Evolutionary conservation across 73 alveolate species (phyloP).

Genomic region (Paraurostyla sp.): DNA sequence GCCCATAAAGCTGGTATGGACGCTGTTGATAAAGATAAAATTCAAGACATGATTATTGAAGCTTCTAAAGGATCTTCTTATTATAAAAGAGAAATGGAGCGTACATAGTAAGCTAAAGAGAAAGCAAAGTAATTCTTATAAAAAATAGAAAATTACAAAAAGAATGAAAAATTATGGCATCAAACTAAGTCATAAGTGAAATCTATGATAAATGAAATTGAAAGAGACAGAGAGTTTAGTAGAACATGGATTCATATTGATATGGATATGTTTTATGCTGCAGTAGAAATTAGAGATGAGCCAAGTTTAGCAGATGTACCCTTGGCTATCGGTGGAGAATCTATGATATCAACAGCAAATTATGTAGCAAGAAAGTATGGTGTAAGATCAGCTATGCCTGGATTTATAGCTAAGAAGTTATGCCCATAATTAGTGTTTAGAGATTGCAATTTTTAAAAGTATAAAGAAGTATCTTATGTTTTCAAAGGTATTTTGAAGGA

Average conservation of each 20-base stretch:
- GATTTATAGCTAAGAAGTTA: slow-evolving; percentile 97
- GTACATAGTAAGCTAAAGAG: slow-evolving; percentile 68
- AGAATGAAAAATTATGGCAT: slow-evolving; percentile 54
- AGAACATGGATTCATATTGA: slow-evolving; percentile 98
- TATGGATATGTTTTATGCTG: slow-evolving; percentile 99
- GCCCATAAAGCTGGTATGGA: slow-evolving; percentile 90
- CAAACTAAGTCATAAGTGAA: slow-evolving; percentile 32
- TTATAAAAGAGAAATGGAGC: slow-evolving; percentile 76
- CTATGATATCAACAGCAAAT: slow-evolving; percentile 98
- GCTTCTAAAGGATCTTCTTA: slow-evolving; percentile 85
- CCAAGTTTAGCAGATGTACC: slow-evolving; percentile 97
- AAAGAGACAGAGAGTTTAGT: slow-evolving; percentile 66
- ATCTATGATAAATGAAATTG: slow-evolving; percentile 12
- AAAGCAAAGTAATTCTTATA: slow-evolving; percentile 55
- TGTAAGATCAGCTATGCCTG: slow-evolving; percentile 99
- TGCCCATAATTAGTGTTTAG: slow-evolving; percentile 96
- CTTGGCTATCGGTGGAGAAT: slow-evolving; percentile 97
- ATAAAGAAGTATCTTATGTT: slow-evolving; percentile 74
- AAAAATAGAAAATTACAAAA: slow-evolving; percentile 59
- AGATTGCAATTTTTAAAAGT: slow-evolving; percentile 83
- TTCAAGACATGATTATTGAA: slow-evolving; percentile 80
- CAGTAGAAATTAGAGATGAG: slow-evolving; percentile 97
- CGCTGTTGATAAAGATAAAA: slow-evolving; percentile 75
- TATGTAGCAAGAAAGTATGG: slow-evolving; percentile 98
- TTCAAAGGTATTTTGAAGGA: slow-evolving; percentile 83